phyloP scores from a whole-genome alignment of 306 rosid genomes.

The Glycine tomentella region DNA sequence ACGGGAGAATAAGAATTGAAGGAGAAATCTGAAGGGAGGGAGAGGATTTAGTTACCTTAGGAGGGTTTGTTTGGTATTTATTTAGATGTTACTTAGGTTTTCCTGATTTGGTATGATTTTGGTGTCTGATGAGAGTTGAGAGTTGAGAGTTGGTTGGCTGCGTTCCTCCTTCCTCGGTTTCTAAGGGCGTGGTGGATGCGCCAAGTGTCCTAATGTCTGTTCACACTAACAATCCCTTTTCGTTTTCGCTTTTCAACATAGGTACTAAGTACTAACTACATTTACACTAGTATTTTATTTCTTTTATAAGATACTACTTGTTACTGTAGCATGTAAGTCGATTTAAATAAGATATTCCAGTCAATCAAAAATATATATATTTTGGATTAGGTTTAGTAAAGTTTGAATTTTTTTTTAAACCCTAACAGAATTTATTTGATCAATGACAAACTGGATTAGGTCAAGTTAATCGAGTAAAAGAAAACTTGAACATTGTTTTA shows the following conservation, averaged over 20 bases:
- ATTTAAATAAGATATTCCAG: no score
- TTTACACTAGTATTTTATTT: no score
- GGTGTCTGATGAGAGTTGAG: constrained; percentile 22
- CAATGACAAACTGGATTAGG: no score
- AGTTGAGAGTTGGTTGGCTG: constrained; percentile 51
- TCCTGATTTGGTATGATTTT: constrained; percentile 50
- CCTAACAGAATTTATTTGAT: no score
- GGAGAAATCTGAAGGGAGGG: neutral
- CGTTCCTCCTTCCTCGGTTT: constrained; percentile 49
- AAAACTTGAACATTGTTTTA: no score
- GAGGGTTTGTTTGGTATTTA: neutral
- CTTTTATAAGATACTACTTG: no score
- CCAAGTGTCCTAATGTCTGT: constrained; percentile 72
- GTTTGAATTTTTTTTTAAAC: no score
- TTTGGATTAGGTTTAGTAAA: no score
- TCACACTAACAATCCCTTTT: neutral
- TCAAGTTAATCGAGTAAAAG: no score
- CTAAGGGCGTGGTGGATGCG: constrained; percentile 33
- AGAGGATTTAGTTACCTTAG: neutral
- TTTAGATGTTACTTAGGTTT: neutral
- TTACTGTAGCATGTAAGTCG: no score
- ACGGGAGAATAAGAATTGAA: neutral
- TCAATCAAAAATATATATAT: no score
- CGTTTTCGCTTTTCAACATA: constrained; percentile 32
- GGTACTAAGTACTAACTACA: no score